A percentile compares a stretch with the other conserved stretches of the same genome.
phyloP scores from a whole-genome alignment of 192 early-diverging fungal species.

The Entomortierella parvispora region DNA sequence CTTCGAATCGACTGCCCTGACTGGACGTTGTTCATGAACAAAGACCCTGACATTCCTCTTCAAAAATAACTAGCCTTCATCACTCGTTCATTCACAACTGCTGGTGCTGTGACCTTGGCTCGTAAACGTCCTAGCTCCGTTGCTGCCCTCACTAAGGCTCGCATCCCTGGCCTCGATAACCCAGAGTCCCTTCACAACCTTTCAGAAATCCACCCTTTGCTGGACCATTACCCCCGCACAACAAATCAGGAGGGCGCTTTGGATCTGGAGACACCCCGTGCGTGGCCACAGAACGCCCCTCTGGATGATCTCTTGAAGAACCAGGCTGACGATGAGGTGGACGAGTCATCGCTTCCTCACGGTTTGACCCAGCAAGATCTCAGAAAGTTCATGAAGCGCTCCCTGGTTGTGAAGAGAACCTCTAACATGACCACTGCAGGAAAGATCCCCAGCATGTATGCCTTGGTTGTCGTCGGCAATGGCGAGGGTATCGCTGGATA shows the following conservation, averaged over 20 bases:
- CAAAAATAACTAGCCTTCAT: constrained; percentile 34
- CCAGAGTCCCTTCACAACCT: constrained; percentile 34
- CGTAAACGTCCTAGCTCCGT: constrained; percentile 31
- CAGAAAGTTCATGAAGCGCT: constrained; percentile 70
- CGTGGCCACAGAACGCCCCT: constrained; percentile 40
- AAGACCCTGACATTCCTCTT: not conserved
- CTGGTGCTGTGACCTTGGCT: constrained; percentile 35
- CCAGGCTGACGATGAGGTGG: constrained; percentile 45
- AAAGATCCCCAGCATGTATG: constrained; percentile 85
- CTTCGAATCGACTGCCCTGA: too few species aligned
- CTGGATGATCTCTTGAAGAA: constrained; percentile 50
- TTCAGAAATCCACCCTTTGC: constrained; percentile 42
- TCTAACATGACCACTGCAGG: constrained; percentile 85
- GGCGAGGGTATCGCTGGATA: constrained; percentile 91
- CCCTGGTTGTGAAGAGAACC: constrained; percentile 77
- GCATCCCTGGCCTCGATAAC: constrained; percentile 22
- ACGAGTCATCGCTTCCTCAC: constrained; percentile 47
- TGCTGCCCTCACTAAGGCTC: constrained; percentile 10
- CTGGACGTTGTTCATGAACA: not conserved
- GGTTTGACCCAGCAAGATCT: constrained; percentile 66
- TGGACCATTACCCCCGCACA: constrained; percentile 49
- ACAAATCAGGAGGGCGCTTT: constrained; percentile 25
- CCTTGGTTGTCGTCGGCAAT: constrained; percentile 95
- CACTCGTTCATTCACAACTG: constrained; percentile 25
- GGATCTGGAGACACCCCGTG: constrained; percentile 20